Percentiles rank a stretch among this genome's conserved stretches.
These are phyloP conservation scores for Serendipita vermifera DNA, from an alignment of 768 basidiomycete species.

Conservation along the genomic window DNA sequence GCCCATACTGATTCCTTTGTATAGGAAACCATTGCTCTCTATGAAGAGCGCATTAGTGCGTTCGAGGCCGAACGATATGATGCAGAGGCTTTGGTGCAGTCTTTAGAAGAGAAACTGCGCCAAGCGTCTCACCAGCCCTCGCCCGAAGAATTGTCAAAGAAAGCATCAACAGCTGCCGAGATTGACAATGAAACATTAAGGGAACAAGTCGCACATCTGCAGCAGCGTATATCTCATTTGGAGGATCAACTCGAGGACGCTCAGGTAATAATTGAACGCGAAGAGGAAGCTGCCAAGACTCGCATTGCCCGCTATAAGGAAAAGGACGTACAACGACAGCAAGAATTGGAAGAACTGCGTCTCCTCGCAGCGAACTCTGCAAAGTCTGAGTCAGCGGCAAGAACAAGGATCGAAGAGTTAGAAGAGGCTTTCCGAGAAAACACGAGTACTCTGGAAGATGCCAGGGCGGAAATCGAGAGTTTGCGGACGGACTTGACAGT, in stretches of 20 bases:
- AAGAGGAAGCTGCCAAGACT: slow-evolving; percentile 50
- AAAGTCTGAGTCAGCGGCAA: slow-evolving; percentile 48
- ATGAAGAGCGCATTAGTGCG: slow-evolving; percentile 73
- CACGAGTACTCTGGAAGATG: slow-evolving; percentile 74
- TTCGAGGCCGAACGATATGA: slow-evolving; percentile 66
- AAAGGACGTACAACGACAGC: slow-evolving; percentile 55
- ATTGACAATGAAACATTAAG: slow-evolving; percentile 91
- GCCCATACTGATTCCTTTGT: slow-evolving; percentile 12
- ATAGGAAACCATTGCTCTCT: slow-evolving; percentile 88
- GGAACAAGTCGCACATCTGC: slow-evolving; percentile 81
- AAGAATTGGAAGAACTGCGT: slow-evolving; percentile 54
- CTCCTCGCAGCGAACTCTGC: slow-evolving; percentile 50
- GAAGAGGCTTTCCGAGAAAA: slow-evolving; percentile 86
- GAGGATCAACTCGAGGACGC: slow-evolving; percentile 54
- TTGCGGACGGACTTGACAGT: slow-evolving; percentile 63
- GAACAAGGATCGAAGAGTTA: slow-evolving; percentile 63
- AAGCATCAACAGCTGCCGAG: slow-evolving; percentile 57
- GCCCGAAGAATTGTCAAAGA: slow-evolving; percentile 26
- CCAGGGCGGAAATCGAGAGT: slow-evolving; percentile 77
- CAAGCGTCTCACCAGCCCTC: slow-evolving; percentile 24
- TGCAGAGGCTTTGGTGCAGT: slow-evolving; percentile 49
- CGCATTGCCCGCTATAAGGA: slow-evolving; percentile 57
- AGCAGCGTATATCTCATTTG: slow-evolving; percentile 55
- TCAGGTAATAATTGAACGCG: slow-evolving; percentile 49
- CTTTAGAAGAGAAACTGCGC: slow-evolving; percentile 41